Percentiles rank a stretch among this genome's conserved stretches.
Conservation (phyloP, 257 asterid species). For the Nicotiana knightiana region DNA sequence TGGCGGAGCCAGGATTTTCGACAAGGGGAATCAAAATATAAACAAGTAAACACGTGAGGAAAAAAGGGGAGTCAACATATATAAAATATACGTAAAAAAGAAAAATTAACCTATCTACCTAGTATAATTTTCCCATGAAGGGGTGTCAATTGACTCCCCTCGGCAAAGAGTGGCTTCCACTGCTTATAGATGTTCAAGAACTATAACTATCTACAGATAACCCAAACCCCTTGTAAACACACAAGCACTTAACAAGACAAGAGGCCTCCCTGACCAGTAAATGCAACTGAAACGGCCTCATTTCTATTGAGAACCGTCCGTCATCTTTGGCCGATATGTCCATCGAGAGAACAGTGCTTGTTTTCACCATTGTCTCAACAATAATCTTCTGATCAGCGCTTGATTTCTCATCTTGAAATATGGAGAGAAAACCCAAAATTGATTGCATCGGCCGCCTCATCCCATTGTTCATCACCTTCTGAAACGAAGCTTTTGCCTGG, state of each 20-base stretch:
- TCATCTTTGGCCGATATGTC: conserved; percentile 44
- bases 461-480: conserved; percentile 43
- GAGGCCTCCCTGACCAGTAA: conserved; percentile 13
- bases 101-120: no score
- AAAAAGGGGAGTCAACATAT: no score
- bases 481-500: conserved; percentile 19
- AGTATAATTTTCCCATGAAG: no score
- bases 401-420: conserved; percentile 23
- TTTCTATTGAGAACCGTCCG: conserved; percentile 35
- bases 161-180: no score
- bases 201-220: conserved; percentile 34
- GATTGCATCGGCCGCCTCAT: conserved; percentile 50
- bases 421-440: conserved; percentile 30
- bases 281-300: conserved; percentile 29
- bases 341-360: conserved; percentile 34
- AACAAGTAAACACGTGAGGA: no score
- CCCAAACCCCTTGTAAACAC: conserved; percentile 29
- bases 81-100: no score
- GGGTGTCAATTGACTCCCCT: no score
- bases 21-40: no score
- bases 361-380: conserved; percentile 29
- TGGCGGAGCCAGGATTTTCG: no score
- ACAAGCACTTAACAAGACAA: conserved; percentile 36
- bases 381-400: conserved; percentile 34
- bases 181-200: conserved; percentile 37